phyloP scores from a whole-genome alignment of 331 rosid species.

The Dryas integrifolia region DNA sequence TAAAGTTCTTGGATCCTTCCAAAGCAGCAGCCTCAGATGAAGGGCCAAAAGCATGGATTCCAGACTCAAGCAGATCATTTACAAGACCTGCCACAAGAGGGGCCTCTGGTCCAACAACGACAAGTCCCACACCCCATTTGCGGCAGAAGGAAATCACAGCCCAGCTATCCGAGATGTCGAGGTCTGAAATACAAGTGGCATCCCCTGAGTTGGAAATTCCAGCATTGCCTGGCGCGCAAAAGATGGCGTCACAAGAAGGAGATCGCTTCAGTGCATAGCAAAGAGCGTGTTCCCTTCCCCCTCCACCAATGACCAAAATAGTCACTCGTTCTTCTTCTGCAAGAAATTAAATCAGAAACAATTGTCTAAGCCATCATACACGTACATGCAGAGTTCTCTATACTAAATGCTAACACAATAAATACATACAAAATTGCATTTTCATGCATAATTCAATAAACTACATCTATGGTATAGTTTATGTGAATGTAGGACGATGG shows the following conservation, averaged over 20 bases:
- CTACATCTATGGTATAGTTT: background rate
- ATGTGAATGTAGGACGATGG: no score
- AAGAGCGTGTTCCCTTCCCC: slow-evolving; percentile 95
- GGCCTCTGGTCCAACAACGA: slow-evolving; percentile 91
- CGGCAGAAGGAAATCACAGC: slow-evolving; percentile 68
- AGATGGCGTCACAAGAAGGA: slow-evolving; percentile 59
- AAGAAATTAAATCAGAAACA: background rate
- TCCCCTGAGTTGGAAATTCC: slow-evolving; percentile 80
- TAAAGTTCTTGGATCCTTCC: slow-evolving; percentile 94
- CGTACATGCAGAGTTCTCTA: background rate
- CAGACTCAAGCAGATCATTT: slow-evolving; percentile 62
- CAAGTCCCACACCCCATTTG: slow-evolving; percentile 74
- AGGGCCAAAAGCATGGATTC: slow-evolving; percentile 88
- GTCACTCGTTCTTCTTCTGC: slow-evolving; percentile 44
- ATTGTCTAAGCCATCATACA: background rate
- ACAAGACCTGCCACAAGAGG: slow-evolving; percentile 83
- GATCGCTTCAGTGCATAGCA: slow-evolving; percentile 90
- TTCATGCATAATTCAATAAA: background rate
- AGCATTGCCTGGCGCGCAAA: slow-evolving; percentile 92
- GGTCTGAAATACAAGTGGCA: slow-evolving; percentile 75
- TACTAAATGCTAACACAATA: background rate
- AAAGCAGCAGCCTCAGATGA: slow-evolving; percentile 95
- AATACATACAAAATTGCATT: background rate
- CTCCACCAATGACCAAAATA: slow-evolving; percentile 92
- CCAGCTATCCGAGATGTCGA: slow-evolving; percentile 52